A percentile compares a stretch with the other conserved stretches of the same genome.
Evolutionary conservation across 169 alveolate species (phyloP).

Genomic region (Cryptosporidium baileyi): DNA sequence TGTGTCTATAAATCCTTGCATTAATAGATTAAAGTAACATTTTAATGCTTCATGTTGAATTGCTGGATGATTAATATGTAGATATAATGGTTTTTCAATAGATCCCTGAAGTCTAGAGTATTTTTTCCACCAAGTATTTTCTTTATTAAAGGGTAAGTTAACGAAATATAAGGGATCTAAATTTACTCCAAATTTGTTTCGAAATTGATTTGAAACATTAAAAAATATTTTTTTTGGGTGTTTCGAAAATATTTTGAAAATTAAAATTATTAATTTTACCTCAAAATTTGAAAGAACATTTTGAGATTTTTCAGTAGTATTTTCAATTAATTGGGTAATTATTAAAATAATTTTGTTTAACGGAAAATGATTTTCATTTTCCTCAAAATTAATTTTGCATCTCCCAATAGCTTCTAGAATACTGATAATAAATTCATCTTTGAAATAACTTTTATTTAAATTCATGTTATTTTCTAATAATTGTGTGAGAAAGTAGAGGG

Average conservation of each 20-base stretch:
- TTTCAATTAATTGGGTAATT: not conserved
- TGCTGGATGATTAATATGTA: not conserved
- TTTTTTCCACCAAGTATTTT: conserved; percentile 39
- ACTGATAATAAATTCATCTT: not conserved
- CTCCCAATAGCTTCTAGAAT: conserved; percentile 20
- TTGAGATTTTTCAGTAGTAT: not conserved
- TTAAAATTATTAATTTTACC: not conserved
- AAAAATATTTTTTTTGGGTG: not conserved
- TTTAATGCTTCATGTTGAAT: conserved; percentile 14
- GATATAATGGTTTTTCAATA: conserved; percentile 21
- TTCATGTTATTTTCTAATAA: not conserved
- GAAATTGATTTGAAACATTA: not conserved
- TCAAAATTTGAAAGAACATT: not conserved
- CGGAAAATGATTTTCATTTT: not conserved
- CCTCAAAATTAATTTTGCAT: not conserved
- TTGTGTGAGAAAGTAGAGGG: not conserved
- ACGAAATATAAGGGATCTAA: conserved; percentile 32
- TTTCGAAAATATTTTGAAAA: conserved; percentile 26
- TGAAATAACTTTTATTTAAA: not conserved
- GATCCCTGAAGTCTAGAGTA: conserved; percentile 17
- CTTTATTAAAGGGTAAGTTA: conserved; percentile 1
- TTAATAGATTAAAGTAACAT: conserved; percentile 22
- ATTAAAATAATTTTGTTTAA: not conserved
- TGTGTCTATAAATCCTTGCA: conserved; percentile 36
- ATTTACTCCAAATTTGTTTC: not conserved